Evolutionary conservation across 148 eudicot species (phyloP).

Genomic region (Suaeda aralocaspica): DNA sequence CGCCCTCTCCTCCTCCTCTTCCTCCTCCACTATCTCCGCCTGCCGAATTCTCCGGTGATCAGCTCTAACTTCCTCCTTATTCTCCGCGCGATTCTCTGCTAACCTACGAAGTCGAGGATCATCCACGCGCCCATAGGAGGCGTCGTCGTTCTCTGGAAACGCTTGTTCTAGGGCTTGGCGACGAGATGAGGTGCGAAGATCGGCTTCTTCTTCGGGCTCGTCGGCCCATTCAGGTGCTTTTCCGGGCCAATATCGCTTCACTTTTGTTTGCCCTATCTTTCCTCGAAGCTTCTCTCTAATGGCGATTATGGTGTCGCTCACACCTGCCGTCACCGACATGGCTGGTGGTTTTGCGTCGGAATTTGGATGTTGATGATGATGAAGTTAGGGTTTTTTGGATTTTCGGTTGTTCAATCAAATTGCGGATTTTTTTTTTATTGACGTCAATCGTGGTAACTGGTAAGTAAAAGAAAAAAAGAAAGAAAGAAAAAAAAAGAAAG

Average conservation of each 20-base stretch:
- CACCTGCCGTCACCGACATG: slow-evolving; percentile 92
- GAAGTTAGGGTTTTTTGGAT: slow-evolving; percentile 26
- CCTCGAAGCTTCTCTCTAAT: slow-evolving; percentile 83
- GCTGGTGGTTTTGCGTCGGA: not conserved
- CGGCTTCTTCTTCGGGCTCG: slow-evolving; percentile 58
- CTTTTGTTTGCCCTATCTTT: slow-evolving; percentile 81
- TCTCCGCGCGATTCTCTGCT: slow-evolving; percentile 42
- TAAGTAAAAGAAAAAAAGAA: too few species aligned
- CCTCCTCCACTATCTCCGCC: slow-evolving; percentile 62
- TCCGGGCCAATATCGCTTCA: slow-evolving; percentile 87
- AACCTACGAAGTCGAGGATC: slow-evolving; percentile 74
- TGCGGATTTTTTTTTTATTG: not conserved
- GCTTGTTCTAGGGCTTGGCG: slow-evolving; percentile 47
- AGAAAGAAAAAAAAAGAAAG: too few species aligned
- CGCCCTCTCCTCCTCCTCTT: slow-evolving; percentile 48
- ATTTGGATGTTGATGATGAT: not conserved
- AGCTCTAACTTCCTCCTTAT: slow-evolving; percentile 56
- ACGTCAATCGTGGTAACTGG: too few species aligned
- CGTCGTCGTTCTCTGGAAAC: slow-evolving; percentile 38
- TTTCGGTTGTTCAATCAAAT: not conserved
- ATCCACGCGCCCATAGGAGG: slow-evolving; percentile 22
- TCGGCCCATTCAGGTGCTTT: slow-evolving; percentile 82
- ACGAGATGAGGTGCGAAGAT: slow-evolving; percentile 34
- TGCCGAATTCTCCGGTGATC: slow-evolving; percentile 67
- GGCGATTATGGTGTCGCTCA: slow-evolving; percentile 64